Percentiles rank a stretch among this genome's conserved stretches.
Conservation (phyloP, 495 filamentous ascomycete species). For the Cenococcum geophilum region DNA sequence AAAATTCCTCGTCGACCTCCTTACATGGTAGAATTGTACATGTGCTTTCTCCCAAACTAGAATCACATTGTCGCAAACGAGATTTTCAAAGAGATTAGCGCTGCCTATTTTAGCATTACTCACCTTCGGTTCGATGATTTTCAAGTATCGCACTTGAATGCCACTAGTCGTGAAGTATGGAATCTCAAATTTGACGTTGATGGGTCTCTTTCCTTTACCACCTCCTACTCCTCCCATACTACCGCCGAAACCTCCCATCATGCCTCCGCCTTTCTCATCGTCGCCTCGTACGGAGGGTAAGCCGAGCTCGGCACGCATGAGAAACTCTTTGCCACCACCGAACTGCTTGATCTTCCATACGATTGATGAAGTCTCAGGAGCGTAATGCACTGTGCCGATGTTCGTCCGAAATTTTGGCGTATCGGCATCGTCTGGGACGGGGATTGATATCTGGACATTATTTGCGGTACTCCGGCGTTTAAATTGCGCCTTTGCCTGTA, state of each 20-base stretch:
- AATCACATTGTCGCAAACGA: neutral
- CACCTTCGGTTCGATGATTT: constrained; percentile 99
- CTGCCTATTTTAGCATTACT: neutral
- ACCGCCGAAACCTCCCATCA: constrained; percentile 95
- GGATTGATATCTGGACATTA: constrained; percentile 96
- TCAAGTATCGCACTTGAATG: constrained; percentile 96
- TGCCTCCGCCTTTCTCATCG: constrained; percentile 90
- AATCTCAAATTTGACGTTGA: constrained; percentile 99
- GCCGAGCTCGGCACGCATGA: constrained; percentile 98
- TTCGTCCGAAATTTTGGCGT: constrained; percentile 95
- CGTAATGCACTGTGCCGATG: constrained; percentile 96
- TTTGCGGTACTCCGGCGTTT: constrained; percentile 97
- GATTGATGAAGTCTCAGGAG: constrained; percentile 93
- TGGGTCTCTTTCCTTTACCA: constrained; percentile 90
- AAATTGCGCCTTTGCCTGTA: constrained; percentile 87
- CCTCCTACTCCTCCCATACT: constrained; percentile 71
- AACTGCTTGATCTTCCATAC: constrained; percentile 99
- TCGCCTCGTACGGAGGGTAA: constrained; percentile 92
- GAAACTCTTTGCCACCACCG: constrained; percentile 94
- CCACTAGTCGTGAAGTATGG: constrained; percentile 98
- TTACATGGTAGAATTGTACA: no score
- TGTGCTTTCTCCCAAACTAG: no score
- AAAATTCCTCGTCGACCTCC: no score
- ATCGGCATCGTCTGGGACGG: constrained; percentile 96
- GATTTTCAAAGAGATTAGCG: neutral